Base-by-base conservation (phyloP, 2,329 filamentous ascomycete species). In the Claviceps fusiformis region DNA sequence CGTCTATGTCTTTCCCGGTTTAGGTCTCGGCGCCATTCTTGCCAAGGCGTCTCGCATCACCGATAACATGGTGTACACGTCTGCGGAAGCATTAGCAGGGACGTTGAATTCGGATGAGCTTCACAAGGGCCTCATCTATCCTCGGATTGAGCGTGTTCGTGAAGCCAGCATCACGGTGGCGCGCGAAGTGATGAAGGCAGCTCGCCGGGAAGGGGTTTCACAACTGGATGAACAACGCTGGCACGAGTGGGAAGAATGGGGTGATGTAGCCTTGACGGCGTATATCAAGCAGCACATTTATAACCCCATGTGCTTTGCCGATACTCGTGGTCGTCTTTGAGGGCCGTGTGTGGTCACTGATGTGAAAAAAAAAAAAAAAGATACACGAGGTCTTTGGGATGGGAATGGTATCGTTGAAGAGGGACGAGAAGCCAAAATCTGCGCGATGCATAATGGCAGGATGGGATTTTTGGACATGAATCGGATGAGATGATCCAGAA, bases 31-130 rank as follows among this genome's bases (percentile, higher is more conserved):
- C 58, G 87, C 92, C 61, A 96, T 97, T 67, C 81, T 97, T 51
- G 85, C 86, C 73, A 95, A 96, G 77, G 81, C 90, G 13, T 84
- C 87, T 61, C 83, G 83, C 63, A 79, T 97, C 62, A 97, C 92
- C 5, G 89, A 96, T 69, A 82, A 86, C 70, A 98, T 98, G 93
- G 90, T 98, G 66, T 97, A 97, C 74, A 90, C 87, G 52, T 92
- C 91, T 37, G 93, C 89, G 33, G 85, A 86, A 45, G 86, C 89
- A 5, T 81, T 97, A 24, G 81, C 89, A 17, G 83, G 82, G 56
- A 84, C 86, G 39, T 79, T 98, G 58, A 90, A 86, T 59, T 77
- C 82, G 44, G 85, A 93, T 59, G 93, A 98, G 75, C 75, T 89
- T 64, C 81, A 85, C 55, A 82, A 85, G 68, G 89, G 89, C 54